Percentiles rank a stretch among this genome's conserved stretches.
Conservation (phyloP, 2,329 filamentous ascomycete species). For the Exophiala xenobiotica region DNA sequence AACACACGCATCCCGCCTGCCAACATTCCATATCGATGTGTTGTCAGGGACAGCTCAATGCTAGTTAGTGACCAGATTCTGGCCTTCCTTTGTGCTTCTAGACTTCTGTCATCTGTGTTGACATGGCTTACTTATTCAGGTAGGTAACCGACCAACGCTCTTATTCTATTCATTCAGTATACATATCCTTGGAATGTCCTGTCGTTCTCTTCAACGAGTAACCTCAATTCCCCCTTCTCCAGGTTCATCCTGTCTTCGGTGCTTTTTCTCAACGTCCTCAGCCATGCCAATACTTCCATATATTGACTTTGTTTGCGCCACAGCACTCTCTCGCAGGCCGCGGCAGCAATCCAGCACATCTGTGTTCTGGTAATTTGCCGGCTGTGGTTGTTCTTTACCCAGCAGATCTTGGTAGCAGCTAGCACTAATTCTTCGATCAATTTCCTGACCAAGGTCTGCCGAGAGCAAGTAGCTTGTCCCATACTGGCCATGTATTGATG, state of each 20-base stretch:
- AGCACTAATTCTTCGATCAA: slow-evolving; percentile 66
- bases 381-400: slow-evolving; percentile 44
- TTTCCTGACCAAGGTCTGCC: slow-evolving; percentile 58
- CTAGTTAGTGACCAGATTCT: not conserved
- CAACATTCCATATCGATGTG: not conserved
- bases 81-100: not conserved
- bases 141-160: no score
- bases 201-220: slow-evolving; percentile 16
- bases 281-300: slow-evolving; percentile 64
- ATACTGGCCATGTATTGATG: slow-evolving; percentile 63
- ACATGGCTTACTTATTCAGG: not conserved
- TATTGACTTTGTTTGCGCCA: slow-evolving; percentile 70
- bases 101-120: not conserved
- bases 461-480: slow-evolving; percentile 56
- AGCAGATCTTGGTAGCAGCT: slow-evolving; percentile 59
- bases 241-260: slow-evolving; percentile 21
- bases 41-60: slow-evolving; percentile 2
- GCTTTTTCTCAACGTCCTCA: slow-evolving; percentile 48
- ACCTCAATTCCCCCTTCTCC: slow-evolving; percentile 7
- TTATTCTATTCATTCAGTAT: no score
- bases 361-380: slow-evolving; percentile 63
- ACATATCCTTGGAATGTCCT: slow-evolving; percentile 25
- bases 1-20: not conserved
- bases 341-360: slow-evolving; percentile 63
- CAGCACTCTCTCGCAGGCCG: slow-evolving; percentile 69